Conservation (phyloP, 1,284 basidiomycete genomes). For the Cutaneotrichosporon cutaneum region DNA sequence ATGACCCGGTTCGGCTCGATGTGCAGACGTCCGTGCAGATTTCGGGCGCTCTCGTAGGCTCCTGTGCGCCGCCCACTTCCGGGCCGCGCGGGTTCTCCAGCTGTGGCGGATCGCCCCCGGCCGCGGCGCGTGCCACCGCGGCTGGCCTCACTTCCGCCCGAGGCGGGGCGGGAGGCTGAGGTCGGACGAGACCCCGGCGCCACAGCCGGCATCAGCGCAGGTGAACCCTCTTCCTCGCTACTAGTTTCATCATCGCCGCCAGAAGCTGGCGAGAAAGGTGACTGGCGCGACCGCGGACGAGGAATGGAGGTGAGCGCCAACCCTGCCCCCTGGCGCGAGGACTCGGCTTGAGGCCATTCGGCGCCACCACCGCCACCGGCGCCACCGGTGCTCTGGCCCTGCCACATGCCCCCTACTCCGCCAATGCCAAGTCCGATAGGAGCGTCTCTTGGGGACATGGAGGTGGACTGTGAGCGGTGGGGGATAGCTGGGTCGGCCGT, state of each 20-base stretch:
- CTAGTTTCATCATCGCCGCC: conserved; percentile 4
- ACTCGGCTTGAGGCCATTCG: not conserved
- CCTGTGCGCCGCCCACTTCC: not conserved
- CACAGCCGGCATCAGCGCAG: not conserved
- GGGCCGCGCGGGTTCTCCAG: not conserved
- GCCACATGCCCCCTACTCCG: not conserved
- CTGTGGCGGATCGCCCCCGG: conserved; percentile 5
- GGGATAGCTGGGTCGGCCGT: not conserved
- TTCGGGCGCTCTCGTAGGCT: conserved; percentile 16
- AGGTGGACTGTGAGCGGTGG: not conserved
- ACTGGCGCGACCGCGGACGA: not conserved
- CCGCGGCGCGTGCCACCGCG: conserved; percentile 4
- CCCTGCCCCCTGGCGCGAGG: not conserved
- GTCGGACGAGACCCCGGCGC: not conserved
- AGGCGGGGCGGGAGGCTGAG: conserved; percentile 4
- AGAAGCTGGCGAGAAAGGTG: not conserved
- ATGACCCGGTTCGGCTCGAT: conserved; percentile 39
- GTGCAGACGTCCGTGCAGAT: conserved; percentile 44
- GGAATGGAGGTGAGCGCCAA: not conserved
- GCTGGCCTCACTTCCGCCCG: conserved; percentile 6
- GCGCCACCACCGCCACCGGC: not conserved
- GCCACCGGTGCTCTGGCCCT: not conserved
- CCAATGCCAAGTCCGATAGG: not conserved
- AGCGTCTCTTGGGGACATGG: not conserved
- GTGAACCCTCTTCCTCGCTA: not conserved